Conservation (phyloP, 495 filamentous ascomycete species). For the Bombardia bombarda region DNA sequence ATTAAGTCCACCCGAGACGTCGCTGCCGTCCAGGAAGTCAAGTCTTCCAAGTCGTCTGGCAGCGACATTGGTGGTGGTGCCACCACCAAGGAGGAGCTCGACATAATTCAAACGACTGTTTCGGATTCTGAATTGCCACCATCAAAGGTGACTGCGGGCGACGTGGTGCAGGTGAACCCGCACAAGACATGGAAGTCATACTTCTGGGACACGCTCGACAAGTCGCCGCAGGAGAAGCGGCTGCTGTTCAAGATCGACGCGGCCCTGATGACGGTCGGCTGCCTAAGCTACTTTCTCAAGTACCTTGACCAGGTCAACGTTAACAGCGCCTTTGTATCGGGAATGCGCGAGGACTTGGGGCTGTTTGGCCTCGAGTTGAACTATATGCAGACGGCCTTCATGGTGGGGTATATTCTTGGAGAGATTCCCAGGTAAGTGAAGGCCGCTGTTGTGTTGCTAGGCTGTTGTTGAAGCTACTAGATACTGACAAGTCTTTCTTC, state of each 20-base stretch:
- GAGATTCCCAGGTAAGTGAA: conserved; percentile 47
- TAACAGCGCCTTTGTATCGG: conserved; percentile 40
- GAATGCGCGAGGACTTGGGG: conserved; percentile 53
- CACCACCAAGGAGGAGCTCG: too few species aligned
- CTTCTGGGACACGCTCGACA: conserved; percentile 56
- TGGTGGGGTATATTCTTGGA: conserved; percentile 55
- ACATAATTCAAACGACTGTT: too few species aligned
- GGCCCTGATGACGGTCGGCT: conserved; percentile 13
- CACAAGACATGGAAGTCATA: conserved; percentile 31
- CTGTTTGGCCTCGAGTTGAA: conserved; percentile 48
- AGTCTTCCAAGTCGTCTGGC: too few species aligned
- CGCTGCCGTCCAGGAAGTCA: too few species aligned
- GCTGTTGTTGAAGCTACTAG: too few species aligned
- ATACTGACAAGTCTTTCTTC: not conserved
- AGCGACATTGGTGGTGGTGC: too few species aligned
- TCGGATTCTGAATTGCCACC: too few species aligned
- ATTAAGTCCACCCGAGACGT: too few species aligned
- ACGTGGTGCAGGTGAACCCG: conserved; percentile 14
- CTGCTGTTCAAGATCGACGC: conserved; percentile 45
- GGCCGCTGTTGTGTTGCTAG: not conserved
- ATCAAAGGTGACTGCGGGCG: too few species aligned
- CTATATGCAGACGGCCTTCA: conserved; percentile 48
- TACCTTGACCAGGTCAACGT: conserved; percentile 34
- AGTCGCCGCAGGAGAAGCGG: conserved; percentile 49
- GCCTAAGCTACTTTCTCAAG: conserved; percentile 36